Evolutionary conservation across 139 green algal species (phyloP), one percentile per base, ranked within the genome.

Genomic region (Tetratostichococcus sp.): DNA sequence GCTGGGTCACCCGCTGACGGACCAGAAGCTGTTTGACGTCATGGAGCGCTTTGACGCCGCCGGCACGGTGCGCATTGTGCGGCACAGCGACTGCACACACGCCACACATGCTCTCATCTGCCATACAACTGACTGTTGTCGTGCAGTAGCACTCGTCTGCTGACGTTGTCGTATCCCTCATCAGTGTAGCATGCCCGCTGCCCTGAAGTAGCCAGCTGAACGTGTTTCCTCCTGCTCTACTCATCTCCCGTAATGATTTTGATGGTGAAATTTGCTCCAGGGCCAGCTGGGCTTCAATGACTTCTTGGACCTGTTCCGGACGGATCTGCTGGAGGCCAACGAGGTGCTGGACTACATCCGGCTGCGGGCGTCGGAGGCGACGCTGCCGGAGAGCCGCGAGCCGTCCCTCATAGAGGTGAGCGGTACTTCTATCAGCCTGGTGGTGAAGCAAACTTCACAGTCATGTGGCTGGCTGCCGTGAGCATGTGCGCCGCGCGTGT

Each of bases 221-320:
- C n/a, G n/a, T n/a, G n/a, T n/a, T n/a, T n/a, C n/a, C n/a, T n/a
- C n/a, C n/a, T n/a, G n/a, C n/a, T n/a, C n/a, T n/a, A n/a, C n/a
- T n/a, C n/a, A n/a, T n/a, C n/a, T n/a, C n/a, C n/a, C n/a, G n/a
- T n/a, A n/a, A n/a, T n/a, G n/a, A n/a, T n/a, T n/a, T n/a, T n/a
- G n/a, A n/a, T n/a, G n/a, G n/a, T n/a, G n/a, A n/a, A n/a, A n/a
- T 6, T 6, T 50, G 39, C 50, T 62, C 11, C 65, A 50, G 22
- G 74, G 76, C 6, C 76, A 69, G 33, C 34, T 92, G n/a, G 84
- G 88, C 50, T 88, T 93, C 62, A 42, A 72, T 8, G 83, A 90
- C 67, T 93, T 93, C 69, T 75, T 93, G 77, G 62, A 77, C 16
- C 71, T 92, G 75, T 89, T 88, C 75, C 72, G 78, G 1, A 70